Percentiles rank a stretch among this genome's conserved stretches.
phyloP scores from a whole-genome alignment of 495 filamentous ascomycete genomes.

The Xylaria telfairii region DNA sequence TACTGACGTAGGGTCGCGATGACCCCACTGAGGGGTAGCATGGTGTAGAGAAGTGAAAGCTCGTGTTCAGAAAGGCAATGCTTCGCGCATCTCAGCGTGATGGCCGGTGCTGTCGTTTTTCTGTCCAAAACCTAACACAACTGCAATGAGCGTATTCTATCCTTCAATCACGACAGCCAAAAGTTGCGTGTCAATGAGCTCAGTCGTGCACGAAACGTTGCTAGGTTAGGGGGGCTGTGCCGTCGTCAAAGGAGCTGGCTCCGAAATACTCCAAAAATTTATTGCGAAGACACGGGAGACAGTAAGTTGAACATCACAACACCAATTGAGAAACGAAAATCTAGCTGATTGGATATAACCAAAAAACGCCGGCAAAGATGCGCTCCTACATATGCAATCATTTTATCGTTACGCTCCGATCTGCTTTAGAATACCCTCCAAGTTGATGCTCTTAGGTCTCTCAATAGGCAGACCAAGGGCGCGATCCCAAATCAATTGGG shows the following conservation, averaged over 20 bases:
- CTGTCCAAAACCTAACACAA: neutral
- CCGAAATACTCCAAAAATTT: neutral
- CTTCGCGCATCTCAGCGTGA: neutral
- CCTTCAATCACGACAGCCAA: neutral
- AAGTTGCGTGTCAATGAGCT: neutral
- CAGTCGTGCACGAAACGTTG: neutral
- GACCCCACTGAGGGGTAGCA: constrained; percentile 36
- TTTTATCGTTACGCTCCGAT: constrained; percentile 42
- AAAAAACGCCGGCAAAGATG: constrained; percentile 24
- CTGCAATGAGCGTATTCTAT: neutral
- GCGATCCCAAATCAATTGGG: constrained; percentile 95
- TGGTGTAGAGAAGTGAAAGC: constrained; percentile 17
- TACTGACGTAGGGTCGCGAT: constrained; percentile 20
- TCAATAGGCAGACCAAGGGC: constrained; percentile 96
- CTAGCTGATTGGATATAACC: constrained; percentile 23
- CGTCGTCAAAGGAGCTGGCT: neutral
- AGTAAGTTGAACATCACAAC: neutral
- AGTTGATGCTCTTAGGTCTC: constrained; percentile 94
- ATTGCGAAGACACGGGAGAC: neutral
- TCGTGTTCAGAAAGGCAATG: neutral
- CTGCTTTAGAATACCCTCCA: constrained; percentile 76
- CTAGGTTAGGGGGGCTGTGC: neutral
- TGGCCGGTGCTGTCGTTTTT: neutral
- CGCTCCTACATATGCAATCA: constrained; percentile 21
- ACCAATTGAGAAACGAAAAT: constrained; percentile 7